A percentile compares a stretch with the other conserved stretches of the same genome.
phyloP scores from a whole-genome alignment of 768 basidiomycete species.

The Candolleomyces eurysporus region DNA sequence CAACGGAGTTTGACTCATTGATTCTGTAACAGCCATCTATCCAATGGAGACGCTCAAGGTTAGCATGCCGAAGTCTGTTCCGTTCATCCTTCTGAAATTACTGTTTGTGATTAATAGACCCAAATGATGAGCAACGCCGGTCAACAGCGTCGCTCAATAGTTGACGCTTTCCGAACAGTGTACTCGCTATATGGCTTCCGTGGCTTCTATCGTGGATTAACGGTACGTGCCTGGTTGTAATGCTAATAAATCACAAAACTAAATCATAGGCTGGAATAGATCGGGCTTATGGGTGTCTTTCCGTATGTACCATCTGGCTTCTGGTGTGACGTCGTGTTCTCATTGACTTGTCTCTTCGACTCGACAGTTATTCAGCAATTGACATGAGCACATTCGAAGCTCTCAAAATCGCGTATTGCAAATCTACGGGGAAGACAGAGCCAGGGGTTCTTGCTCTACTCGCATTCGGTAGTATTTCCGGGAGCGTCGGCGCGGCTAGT shows the following conservation, averaged over 20 bases:
- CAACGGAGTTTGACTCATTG: conserved; percentile 15
- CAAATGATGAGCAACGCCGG: conserved; percentile 95
- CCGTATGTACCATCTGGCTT: conserved; percentile 53
- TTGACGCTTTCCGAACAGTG: conserved; percentile 64
- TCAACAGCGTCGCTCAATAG: conserved; percentile 52
- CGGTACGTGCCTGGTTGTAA: conserved; percentile 50
- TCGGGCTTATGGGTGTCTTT: conserved; percentile 94
- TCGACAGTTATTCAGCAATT: conserved; percentile 79
- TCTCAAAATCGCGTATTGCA: conserved; percentile 85
- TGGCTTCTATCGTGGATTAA: conserved; percentile 88
- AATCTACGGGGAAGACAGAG: conserved; percentile 85
- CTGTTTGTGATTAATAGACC: conserved; percentile 44
- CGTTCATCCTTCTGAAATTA: conserved; percentile 3
- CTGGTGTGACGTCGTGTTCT: conserved; percentile 1
- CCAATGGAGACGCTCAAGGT: conserved; percentile 96
- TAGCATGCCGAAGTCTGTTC: conserved; percentile 7
- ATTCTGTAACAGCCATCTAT: conserved; percentile 70
- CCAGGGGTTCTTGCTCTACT: conserved; percentile 85
- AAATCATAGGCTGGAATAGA: conserved; percentile 42
- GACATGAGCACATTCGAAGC: conserved; percentile 98
- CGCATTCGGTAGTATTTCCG: conserved; percentile 89
- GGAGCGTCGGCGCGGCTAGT: conserved; percentile 89
- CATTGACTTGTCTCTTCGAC: conserved; percentile 5
- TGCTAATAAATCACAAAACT: neutral
- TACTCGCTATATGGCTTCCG: conserved; percentile 78